These are phyloP conservation scores for Papiliotrema fonsecae DNA, from an alignment of 1,284 basidiomycete species.

Conservation along the genomic window DNA sequence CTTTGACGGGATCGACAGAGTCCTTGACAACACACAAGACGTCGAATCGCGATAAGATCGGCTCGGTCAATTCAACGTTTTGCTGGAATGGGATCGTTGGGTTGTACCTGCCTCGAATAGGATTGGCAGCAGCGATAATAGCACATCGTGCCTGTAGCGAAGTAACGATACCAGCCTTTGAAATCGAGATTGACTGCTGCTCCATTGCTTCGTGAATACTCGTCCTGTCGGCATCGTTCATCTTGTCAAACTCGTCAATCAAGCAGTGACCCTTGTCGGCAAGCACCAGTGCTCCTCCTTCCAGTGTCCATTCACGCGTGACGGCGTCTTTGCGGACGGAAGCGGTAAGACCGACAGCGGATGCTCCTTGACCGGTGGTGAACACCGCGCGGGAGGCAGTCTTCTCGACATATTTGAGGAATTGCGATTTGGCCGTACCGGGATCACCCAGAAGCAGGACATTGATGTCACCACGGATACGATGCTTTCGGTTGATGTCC, in stretches of 20 bases:
- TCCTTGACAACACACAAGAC: constrained; percentile 98
- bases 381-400: constrained; percentile 97
- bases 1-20: constrained; percentile 90
- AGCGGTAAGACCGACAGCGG: constrained; percentile 95
- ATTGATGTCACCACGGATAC: constrained; percentile 96
- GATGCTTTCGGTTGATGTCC: constrained; percentile 93
- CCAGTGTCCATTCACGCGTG: constrained; percentile 96
- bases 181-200: constrained; percentile 99
- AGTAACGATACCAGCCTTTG: constrained; percentile 97
- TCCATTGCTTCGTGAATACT: constrained; percentile 99
- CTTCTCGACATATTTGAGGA: constrained; percentile 98
- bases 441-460: constrained; percentile 93
- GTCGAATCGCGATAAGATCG: constrained; percentile 98
- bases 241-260: constrained; percentile 99
- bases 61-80: constrained; percentile 98
- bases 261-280: constrained; percentile 98
- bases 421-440: constrained; percentile 97
- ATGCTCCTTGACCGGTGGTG: constrained; percentile 95
- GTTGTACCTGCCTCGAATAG: constrained; percentile 91
- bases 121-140: constrained; percentile 96
- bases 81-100: constrained; percentile 97
- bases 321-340: constrained; percentile 96
- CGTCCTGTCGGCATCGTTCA: constrained; percentile 96
- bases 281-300: constrained; percentile 93
- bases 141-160: constrained; percentile 95